Conservation (phyloP, 176 grass and related monocot species). For the Areca catechu region DNA sequence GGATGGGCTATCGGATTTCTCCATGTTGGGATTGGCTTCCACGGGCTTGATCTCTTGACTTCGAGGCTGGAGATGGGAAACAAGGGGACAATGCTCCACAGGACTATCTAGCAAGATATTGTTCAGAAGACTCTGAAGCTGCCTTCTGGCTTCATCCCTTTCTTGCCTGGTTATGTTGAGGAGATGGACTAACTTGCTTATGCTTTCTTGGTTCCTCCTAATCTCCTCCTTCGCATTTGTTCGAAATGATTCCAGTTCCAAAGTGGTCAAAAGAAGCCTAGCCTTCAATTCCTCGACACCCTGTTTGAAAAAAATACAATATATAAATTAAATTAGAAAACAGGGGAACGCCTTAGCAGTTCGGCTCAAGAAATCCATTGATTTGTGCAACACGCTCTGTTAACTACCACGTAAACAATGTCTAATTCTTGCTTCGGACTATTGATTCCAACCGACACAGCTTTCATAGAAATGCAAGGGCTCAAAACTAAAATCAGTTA, state of each 20-base stretch:
- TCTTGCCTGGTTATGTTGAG: slow-evolving; percentile 48
- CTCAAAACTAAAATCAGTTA: no score
- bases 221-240: slow-evolving; percentile 48
- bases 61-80: no score
- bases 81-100: background rate
- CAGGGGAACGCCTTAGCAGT: no score
- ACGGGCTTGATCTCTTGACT: background rate
- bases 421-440: no score
- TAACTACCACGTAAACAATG: no score
- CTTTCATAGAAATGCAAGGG: no score
- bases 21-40: slow-evolving; percentile 41
- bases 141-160: slow-evolving; percentile 47
- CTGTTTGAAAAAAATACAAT: slow-evolving; percentile 21
- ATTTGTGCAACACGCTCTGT: no score
- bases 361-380: no score
- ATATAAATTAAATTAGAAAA: no score
- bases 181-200: slow-evolving; percentile 49
- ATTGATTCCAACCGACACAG: no score
- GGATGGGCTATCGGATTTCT: slow-evolving; percentile 56
- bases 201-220: slow-evolving; percentile 50
- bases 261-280: slow-evolving; percentile 29
- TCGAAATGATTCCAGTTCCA: slow-evolving; percentile 52
- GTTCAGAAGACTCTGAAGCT: slow-evolving; percentile 36
- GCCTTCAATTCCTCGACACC: slow-evolving; percentile 65
- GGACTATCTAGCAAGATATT: slow-evolving; percentile 3